Evolutionary conservation across 1,284 basidiomycete species (phyloP), one percentile per base, ranked within the genome.

Genomic region (Ganoderma sinense): DNA sequence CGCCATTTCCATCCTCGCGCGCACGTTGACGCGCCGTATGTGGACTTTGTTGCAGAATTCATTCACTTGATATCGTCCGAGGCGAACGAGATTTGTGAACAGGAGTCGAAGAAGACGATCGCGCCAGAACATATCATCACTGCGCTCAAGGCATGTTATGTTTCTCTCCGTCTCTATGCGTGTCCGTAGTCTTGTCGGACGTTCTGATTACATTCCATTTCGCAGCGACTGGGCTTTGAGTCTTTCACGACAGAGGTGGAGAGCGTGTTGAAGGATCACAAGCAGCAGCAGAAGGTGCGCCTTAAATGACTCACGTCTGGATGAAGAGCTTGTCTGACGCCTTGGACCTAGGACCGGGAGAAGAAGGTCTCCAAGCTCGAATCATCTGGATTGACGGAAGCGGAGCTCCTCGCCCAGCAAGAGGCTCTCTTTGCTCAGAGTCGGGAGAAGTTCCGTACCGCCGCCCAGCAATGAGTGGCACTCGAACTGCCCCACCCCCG

Each of bases 71-170:
- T 99, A 78, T 98, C 98, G 18, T 97, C 97, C 8, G 97, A 99
- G 82, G 94, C 97, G 65, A 99, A 99, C 82, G 96, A 98, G 75
- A 96, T 98, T 69, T 99, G 98, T 81, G 98, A 99, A 79, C 93
- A 95, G 80, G 96, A 97, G 78, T 94, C 94, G n/a, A 99, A 99
- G 85, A 99, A 99, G 86, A 99, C 97, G 0, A 99, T 99, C 76
- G 95, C 97, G 4, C 97, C 98, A 2, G 97, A 99, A 78, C 97
- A 99, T 79, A 97, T 99, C 61, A 93, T 98, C 56, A 86, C 89
- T 45, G 98, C 97, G 6, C 85, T 99, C 64, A 95, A 96, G 85
- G 96, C 96, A 69, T 61, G 45, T 66, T 26, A 33, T 26, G 23
- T 31, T 41, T 16, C 43, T 58, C n/a, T 5, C n/a, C 51, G 18